Conservation (phyloP, 1,284 basidiomycete species). For the Mycena citricolor region DNA sequence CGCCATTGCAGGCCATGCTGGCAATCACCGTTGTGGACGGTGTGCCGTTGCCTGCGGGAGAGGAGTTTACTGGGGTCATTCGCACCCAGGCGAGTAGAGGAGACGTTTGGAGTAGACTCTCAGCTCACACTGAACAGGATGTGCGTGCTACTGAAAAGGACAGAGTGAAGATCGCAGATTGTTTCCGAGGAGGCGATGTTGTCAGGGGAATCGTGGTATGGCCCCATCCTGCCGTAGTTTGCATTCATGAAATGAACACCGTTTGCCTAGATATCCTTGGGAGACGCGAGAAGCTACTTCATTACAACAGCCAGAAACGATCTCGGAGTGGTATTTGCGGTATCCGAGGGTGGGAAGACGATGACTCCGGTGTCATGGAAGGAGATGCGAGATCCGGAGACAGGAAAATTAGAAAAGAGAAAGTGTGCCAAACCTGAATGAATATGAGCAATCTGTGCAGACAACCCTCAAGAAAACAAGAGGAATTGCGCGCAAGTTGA, state of each 20-base stretch:
- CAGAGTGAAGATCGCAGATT: slow-evolving; percentile 90
- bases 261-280: slow-evolving; percentile 74
- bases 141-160: slow-evolving; percentile 92
- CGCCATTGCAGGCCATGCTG: slow-evolving; percentile 84
- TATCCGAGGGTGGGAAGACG: slow-evolving; percentile 76
- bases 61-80: slow-evolving; percentile 93
- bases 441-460: too few relatives aligned
- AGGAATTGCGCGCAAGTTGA: too few relatives aligned
- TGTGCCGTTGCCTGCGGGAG: slow-evolving; percentile 83
- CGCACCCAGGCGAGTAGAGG: too few relatives aligned
- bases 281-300: slow-evolving; percentile 93
- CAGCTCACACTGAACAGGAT: too few relatives aligned
- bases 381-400: slow-evolving; percentile 87
- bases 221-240: slow-evolving; percentile 22
- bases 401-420: slow-evolving; percentile 77
- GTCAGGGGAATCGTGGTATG: slow-evolving; percentile 90
- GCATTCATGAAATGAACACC: slow-evolving; percentile 14
- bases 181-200: slow-evolving; percentile 95
- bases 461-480: too few relatives aligned
- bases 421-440: slow-evolving; percentile 89
- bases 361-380: slow-evolving; percentile 89
- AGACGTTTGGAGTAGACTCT: too few relatives aligned
- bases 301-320: slow-evolving; percentile 93
- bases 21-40: slow-evolving; percentile 91
- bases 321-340: slow-evolving; percentile 88